Percentiles rank a stretch among this genome's conserved stretches.
phyloP scores from a whole-genome alignment of 2,329 filamentous ascomycete species.

The Paracamarosporium sp. region DNA sequence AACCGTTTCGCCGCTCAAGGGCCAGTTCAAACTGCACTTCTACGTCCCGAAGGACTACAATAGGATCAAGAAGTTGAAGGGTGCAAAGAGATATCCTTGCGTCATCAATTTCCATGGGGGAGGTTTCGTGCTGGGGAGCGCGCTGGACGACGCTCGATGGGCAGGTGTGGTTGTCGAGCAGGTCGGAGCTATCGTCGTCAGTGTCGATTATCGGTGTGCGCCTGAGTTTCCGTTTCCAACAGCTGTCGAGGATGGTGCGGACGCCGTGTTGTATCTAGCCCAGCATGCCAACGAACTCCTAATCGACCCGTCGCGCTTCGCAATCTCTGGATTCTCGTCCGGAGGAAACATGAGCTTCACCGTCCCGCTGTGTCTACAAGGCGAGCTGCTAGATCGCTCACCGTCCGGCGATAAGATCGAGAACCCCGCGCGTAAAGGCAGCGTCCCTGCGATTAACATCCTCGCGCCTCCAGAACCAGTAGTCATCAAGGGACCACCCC shows the following conservation, averaged over 20 bases:
- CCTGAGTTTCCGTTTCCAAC: slow-evolving; percentile 69
- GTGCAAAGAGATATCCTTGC: slow-evolving; percentile 59
- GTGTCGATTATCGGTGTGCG: slow-evolving; percentile 67
- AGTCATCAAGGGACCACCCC: slow-evolving; percentile 16
- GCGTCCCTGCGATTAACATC: slow-evolving; percentile 27
- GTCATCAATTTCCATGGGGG: slow-evolving; percentile 71
- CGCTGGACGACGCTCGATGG: slow-evolving; percentile 68
- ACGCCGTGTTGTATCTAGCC: slow-evolving; percentile 65
- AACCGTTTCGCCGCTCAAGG: slow-evolving; percentile 53
- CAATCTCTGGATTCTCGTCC: slow-evolving; percentile 67
- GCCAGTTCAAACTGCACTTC: slow-evolving; percentile 63
- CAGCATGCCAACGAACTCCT: slow-evolving; percentile 62
- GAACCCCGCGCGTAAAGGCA: slow-evolving; percentile 32
- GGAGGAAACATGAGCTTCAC: slow-evolving; percentile 69
- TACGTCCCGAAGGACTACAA: slow-evolving; percentile 64
- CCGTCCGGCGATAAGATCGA: slow-evolving; percentile 35
- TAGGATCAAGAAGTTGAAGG: slow-evolving; percentile 50
- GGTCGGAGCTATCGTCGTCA: slow-evolving; percentile 64
- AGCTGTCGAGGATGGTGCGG: slow-evolving; percentile 69
- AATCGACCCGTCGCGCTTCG: slow-evolving; percentile 64
- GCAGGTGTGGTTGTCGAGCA: slow-evolving; percentile 62
- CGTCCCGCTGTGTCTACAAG: slow-evolving; percentile 64
- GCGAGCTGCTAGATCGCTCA: slow-evolving; percentile 49
- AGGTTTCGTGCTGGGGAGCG: slow-evolving; percentile 66
- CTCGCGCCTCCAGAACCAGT: slow-evolving; percentile 21